These are phyloP conservation scores for Pulveroboletus frians DNA, from an alignment of 768 basidiomycete genomes.

Conservation along the genomic window DNA sequence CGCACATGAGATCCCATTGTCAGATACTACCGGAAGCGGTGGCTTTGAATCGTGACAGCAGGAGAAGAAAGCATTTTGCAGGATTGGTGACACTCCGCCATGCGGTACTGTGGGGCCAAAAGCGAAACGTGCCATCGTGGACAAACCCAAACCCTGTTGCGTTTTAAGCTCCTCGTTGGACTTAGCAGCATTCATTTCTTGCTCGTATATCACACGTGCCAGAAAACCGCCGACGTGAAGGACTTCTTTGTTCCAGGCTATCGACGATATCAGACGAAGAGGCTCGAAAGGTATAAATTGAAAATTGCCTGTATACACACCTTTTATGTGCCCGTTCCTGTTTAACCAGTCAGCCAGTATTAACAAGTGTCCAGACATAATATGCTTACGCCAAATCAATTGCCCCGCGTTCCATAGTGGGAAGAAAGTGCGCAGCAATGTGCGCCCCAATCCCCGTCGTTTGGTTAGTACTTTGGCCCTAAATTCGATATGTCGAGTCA, in stretches of 20 bases:
- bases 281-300: not conserved
- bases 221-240: slow-evolving; percentile 79
- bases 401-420: slow-evolving; percentile 91
- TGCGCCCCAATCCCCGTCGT: slow-evolving; percentile 72
- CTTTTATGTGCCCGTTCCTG: slow-evolving; percentile 80
- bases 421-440: slow-evolving; percentile 79
- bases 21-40: slow-evolving; percentile 12
- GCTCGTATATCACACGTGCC: slow-evolving; percentile 77
- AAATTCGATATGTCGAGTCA: not conserved
- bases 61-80: slow-evolving; percentile 15
- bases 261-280: not conserved
- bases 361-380: not conserved
- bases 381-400: slow-evolving; percentile 74
- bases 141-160: slow-evolving; percentile 51
- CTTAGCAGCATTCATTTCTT: slow-evolving; percentile 47
- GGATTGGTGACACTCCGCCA: slow-evolving; percentile 25
- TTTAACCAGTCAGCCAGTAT: not conserved
- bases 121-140: slow-evolving; percentile 82
- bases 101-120: slow-evolving; percentile 30
- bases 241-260: slow-evolving; percentile 89
- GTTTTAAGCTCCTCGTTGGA: not conserved
- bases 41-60: not conserved
- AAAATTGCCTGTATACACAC: slow-evolving; percentile 35
- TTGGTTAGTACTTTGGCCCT: slow-evolving; percentile 88
- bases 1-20: slow-evolving; percentile 1